Percentiles rank a stretch among this genome's conserved stretches.
Conservation (phyloP, 2,329 filamentous ascomycete species). For the Arthrobotrys musiformis region DNA sequence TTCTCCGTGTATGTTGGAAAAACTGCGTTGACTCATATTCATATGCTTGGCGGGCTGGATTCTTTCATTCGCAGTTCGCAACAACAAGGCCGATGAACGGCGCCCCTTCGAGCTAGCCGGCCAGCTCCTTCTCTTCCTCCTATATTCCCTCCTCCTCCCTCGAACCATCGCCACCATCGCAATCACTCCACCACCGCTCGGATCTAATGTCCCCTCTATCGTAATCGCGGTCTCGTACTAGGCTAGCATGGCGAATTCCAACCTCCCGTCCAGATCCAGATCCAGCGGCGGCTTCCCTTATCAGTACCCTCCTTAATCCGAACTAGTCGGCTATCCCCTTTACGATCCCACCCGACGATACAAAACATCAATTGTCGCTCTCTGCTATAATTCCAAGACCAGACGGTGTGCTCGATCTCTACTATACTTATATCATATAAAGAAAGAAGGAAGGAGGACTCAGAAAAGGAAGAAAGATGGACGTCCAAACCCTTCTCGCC, state of each 20-base stretch:
- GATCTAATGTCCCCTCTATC: background rate
- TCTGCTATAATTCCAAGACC: no score
- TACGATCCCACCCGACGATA: no score
- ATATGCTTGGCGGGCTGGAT: conserved; percentile 19
- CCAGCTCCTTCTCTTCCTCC: no score
- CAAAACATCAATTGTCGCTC: no score
- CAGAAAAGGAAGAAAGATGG: conserved; percentile 14
- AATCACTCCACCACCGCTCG: no score
- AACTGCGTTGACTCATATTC: conserved; percentile 26
- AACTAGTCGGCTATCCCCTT: background rate
- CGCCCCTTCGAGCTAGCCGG: no score
- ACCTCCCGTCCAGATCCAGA: background rate
- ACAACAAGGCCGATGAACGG: conserved; percentile 24
- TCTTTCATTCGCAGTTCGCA: conserved; percentile 34
- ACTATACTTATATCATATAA: background rate
- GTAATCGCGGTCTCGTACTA: background rate
- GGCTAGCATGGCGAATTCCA: conserved; percentile 29
- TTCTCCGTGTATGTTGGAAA: no score
- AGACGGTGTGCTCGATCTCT: no score
- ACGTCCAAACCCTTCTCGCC: conserved; percentile 48
- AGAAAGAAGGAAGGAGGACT: background rate
- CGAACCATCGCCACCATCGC: no score
- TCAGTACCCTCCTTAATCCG: conserved; percentile 37
- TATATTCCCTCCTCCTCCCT: no score
- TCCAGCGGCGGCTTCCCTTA: background rate